A percentile compares a stretch with the other conserved stretches of the same genome.
Conservation (phyloP, 805 yeast species). For the Metschnikowia borealis region DNA sequence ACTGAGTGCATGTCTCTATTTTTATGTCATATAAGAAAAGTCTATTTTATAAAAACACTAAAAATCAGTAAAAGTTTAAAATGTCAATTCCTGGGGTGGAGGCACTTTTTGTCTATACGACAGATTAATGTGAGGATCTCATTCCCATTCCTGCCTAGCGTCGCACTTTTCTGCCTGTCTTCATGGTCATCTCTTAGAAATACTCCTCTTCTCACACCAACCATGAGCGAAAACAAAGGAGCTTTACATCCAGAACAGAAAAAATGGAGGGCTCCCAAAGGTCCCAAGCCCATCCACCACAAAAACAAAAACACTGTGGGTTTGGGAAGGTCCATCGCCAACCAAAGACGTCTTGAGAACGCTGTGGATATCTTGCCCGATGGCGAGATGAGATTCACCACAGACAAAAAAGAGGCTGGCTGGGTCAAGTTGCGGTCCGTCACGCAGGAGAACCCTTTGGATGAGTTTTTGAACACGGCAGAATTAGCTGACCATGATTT, state of each 20-base stretch:
- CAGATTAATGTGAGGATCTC: neutral
- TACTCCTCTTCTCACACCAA: slow-evolving; percentile 6
- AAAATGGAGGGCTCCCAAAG: slow-evolving; percentile 86
- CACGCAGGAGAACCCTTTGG: slow-evolving; percentile 89
- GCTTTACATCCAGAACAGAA: slow-evolving; percentile 47
- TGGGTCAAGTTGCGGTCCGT: slow-evolving; percentile 92
- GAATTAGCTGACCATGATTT: slow-evolving; percentile 95
- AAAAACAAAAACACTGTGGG: slow-evolving; percentile 83
- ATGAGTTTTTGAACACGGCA: slow-evolving; percentile 93
- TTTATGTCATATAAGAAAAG: too few relatives aligned
- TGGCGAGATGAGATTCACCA: slow-evolving; percentile 86
- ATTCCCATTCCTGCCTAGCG: slow-evolving; percentile 3
- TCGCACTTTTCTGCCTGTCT: slow-evolving; percentile 5
- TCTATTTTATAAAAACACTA: too few relatives aligned
- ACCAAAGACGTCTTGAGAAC: slow-evolving; percentile 67
- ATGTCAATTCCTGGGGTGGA: too few relatives aligned
- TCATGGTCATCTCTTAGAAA: slow-evolving; percentile 1
- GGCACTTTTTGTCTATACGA: too few relatives aligned
- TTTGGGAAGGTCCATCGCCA: slow-evolving; percentile 77
- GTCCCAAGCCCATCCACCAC: slow-evolving; percentile 85
- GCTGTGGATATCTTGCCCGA: slow-evolving; percentile 70
- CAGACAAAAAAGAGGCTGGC: slow-evolving; percentile 75
- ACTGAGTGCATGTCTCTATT: too few relatives aligned
- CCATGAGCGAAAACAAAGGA: slow-evolving; percentile 32
- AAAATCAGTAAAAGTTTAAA: too few relatives aligned